Percentiles rank a stretch among this genome's conserved stretches.
phyloP scores from a whole-genome alignment of 1,139 yeast genomes.

The Blastobotrys persicus region DNA sequence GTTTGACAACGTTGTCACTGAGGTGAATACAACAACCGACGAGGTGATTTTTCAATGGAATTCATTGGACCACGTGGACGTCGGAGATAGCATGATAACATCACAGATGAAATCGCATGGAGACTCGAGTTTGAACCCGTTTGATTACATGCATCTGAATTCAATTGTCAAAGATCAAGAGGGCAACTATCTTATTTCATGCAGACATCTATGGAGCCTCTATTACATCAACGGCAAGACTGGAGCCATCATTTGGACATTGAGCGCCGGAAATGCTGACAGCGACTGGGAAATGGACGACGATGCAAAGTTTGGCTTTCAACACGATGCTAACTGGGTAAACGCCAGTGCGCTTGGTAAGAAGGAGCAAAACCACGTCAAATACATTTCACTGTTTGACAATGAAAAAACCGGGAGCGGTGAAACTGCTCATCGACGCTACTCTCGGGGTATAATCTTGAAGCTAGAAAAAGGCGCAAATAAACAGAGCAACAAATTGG shows the following conservation, averaged over 20 bases:
- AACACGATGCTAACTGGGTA: slow-evolving; percentile 13
- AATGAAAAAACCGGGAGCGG: slow-evolving; percentile 7
- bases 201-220: slow-evolving; percentile 40
- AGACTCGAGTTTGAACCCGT: slow-evolving; percentile 39
- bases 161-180: slow-evolving; percentile 43
- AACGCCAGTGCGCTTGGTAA: slow-evolving; percentile 2
- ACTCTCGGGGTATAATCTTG: slow-evolving; percentile 10
- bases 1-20: slow-evolving; percentile 21
- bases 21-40: slow-evolving; percentile 41
- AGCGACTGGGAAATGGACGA: slow-evolving; percentile 6
- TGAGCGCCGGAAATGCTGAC: background rate
- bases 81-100: slow-evolving; percentile 36
- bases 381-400: slow-evolving; percentile 9
- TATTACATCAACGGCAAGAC: slow-evolving; percentile 41
- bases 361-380: background rate
- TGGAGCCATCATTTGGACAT: slow-evolving; percentile 40
- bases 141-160: slow-evolving; percentile 46
- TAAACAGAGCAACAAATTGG: background rate
- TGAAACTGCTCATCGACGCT: background rate
- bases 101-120: slow-evolving; percentile 35
- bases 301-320: slow-evolving; percentile 10
- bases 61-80: slow-evolving; percentile 41
- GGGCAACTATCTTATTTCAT: slow-evolving; percentile 42
- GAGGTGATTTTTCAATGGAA: slow-evolving; percentile 43
- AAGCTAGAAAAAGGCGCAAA: background rate